Percentiles rank a stretch among this genome's conserved stretches.
These are phyloP conservation scores for Diphasiastrum complanatum DNA, from an alignment of 83 land plant species.

Conservation along the genomic window DNA sequence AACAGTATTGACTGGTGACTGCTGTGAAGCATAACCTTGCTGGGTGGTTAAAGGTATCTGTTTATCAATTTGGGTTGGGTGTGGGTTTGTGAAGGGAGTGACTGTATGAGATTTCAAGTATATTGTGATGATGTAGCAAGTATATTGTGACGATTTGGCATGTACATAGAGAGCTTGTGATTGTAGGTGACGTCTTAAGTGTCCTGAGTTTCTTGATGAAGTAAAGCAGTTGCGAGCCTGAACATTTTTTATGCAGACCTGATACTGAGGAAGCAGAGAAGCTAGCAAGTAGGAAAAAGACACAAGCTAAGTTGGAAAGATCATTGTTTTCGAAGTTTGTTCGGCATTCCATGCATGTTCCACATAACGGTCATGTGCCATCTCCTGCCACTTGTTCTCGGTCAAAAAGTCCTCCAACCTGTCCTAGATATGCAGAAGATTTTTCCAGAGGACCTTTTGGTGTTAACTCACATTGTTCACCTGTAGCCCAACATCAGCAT, in stretches of 20 bases:
- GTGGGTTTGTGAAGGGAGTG: too few relatives aligned
- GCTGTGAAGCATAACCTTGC: too few relatives aligned
- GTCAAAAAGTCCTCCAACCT: constrained; percentile 20
- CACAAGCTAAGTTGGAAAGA: constrained; percentile 63
- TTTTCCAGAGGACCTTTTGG: constrained; percentile 13
- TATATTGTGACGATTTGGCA: too few relatives aligned
- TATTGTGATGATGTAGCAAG: too few relatives aligned
- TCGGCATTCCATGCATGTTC: constrained; percentile 81
- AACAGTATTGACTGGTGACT: too few relatives aligned
- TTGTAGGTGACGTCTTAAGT: too few relatives aligned
- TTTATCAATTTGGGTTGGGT: too few relatives aligned
- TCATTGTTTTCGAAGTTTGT: constrained; percentile 82
- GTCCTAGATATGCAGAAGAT: constrained; percentile 1
- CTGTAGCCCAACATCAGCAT: not conserved
- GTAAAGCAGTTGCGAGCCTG: too few relatives aligned
- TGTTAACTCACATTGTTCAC: constrained; percentile 1
- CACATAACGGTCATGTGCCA: constrained; percentile 66
- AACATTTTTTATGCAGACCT: constrained; percentile 1
- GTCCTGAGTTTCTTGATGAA: too few relatives aligned
- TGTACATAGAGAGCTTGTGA: too few relatives aligned
- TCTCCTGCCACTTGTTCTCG: constrained; percentile 7
- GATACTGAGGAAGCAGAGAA: constrained; percentile 73
- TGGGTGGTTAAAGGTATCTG: too few relatives aligned
- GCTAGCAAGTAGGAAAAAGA: constrained; percentile 57
- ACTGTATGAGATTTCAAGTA: too few relatives aligned